These are phyloP conservation scores for Nicotiana attenuata DNA, from an alignment of 257 asterid species.

Conservation along the genomic window DNA sequence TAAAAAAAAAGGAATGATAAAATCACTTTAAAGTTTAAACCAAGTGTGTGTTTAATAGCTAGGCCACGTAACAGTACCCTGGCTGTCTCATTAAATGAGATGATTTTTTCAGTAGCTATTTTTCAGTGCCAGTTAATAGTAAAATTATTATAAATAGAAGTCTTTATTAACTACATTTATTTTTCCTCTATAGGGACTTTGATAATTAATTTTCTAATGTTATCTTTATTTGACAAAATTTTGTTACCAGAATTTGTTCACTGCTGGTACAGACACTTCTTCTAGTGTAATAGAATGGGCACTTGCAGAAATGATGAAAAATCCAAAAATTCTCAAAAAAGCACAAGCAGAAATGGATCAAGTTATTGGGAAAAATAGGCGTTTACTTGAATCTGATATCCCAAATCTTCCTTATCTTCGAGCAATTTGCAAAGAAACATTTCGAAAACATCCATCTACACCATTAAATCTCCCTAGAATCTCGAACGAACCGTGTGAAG, in stretches of 20 bases:
- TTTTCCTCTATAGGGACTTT: not conserved
- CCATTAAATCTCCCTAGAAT: slow-evolving; percentile 46
- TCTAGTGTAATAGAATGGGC: slow-evolving; percentile 51
- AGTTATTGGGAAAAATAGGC: slow-evolving; percentile 28
- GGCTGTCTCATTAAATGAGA: not conserved
- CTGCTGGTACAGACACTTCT: slow-evolving; percentile 48
- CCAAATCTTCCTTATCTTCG: slow-evolving; percentile 37
- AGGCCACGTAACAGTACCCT: not conserved
- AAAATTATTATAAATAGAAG: not conserved
- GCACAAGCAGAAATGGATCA: slow-evolving; percentile 45
- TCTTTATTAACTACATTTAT: not conserved
- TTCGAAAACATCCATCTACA: slow-evolving; percentile 44
- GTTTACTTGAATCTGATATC: slow-evolving; percentile 34
- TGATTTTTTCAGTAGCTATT: no score
- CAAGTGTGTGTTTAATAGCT: not conserved
- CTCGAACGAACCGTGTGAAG: slow-evolving; percentile 24
- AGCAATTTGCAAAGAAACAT: slow-evolving; percentile 48
- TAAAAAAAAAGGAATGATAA: not conserved
- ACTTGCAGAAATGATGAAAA: slow-evolving; percentile 39
- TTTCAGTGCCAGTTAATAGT: no score
- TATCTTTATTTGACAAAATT: not conserved
- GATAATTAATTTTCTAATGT: not conserved
- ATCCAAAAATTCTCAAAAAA: slow-evolving; percentile 21
- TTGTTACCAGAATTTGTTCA: slow-evolving; percentile 33
- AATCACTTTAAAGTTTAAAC: no score